Evolutionary conservation across 2,329 filamentous ascomycete species (phyloP), one percentile per base, ranked within the genome.

Genomic region (Dothidotthia symphoricarpi): DNA sequence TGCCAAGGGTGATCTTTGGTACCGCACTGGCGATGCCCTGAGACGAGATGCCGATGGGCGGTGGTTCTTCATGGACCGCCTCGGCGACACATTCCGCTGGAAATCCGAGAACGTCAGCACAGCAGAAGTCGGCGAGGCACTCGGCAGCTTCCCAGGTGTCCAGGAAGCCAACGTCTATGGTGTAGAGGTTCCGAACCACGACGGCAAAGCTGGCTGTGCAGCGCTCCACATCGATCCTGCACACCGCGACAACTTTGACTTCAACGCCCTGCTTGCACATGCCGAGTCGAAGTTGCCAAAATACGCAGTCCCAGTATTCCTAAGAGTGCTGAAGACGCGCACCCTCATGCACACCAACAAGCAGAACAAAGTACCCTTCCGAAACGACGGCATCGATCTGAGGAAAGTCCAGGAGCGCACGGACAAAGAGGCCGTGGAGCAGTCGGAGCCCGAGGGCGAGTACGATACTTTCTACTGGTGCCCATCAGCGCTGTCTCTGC

Each of bases 221-320:
- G 77, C 78, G 1, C 64, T 85, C 24, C 78, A 72, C 47, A 73
- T 87, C 31, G 74, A 75, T 4, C 71, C 76, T 1, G 68, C 66
- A 1, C 63, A 69, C 1, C 69, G 69, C 19, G 57, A 65, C 0
- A 63, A 45, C 0, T 85, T 67, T 36, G 51, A 65, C 59, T 86
- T 80, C 57, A 66, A 71, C 8, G 78, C 68, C 0, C 69, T 89
- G 8, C 66, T 86, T 31, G 73, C 71, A 44, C 76, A 83, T 55
- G 73, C 75, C 2, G 74, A 77, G 6, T 71, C 73, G 11, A 73
- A 78, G 34, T 69, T 90, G 15, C 86, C 86, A 0, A 76, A 75
- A 45, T 90, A 89, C 55, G 86, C 86, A 0, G 83, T 90, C 1
- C 86, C 86, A 0, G 67, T 88, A 2, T 90, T 90, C 67, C 54